Percentiles rank a stretch among this genome's conserved stretches.
These are phyloP conservation scores for Globisporangium heterothallicum DNA, from an alignment of 352 stramenopile species.

Conservation along the genomic window DNA sequence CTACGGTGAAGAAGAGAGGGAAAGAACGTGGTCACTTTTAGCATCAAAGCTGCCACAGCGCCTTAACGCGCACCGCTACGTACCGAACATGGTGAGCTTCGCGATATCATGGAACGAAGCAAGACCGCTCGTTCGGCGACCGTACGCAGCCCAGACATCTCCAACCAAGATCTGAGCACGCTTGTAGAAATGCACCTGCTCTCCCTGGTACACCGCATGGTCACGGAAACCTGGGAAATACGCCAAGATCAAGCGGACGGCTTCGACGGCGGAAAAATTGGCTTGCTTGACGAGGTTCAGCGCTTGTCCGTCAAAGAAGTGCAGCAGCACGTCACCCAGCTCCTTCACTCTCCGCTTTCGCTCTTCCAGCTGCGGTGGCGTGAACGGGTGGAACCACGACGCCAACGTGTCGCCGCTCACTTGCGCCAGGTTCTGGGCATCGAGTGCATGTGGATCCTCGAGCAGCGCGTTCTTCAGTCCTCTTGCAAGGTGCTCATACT, in stretches of 20 bases:
- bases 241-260: slow-evolving; percentile 57
- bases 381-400: slow-evolving; percentile 65
- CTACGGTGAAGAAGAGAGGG: slow-evolving; percentile 15
- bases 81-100: slow-evolving; percentile 87
- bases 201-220: slow-evolving; percentile 73
- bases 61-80: too few relatives aligned
- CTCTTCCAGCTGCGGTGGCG: slow-evolving; percentile 55
- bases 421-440: slow-evolving; percentile 35
- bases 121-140: slow-evolving; percentile 33
- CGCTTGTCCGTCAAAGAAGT: slow-evolving; percentile 40
- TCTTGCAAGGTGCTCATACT: slow-evolving; percentile 84
- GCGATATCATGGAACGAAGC: slow-evolving; percentile 76
- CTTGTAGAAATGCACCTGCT: slow-evolving; percentile 89
- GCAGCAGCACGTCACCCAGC: slow-evolving; percentile 40
- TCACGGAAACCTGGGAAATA: slow-evolving; percentile 84
- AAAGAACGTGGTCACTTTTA: not conserved
- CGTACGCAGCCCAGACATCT: slow-evolving; percentile 86
- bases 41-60: too few relatives aligned
- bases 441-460: slow-evolving; percentile 46
- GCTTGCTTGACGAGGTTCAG: slow-evolving; percentile 50
- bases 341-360: slow-evolving; percentile 54
- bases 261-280: slow-evolving; percentile 48
- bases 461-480: slow-evolving; percentile 69
- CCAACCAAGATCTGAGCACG: slow-evolving; percentile 85
- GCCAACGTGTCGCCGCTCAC: slow-evolving; percentile 39